Evolutionary conservation across 176 grass and related monocot genomes (phyloP).

Genomic region (Bolboschoenus planiculmis): DNA sequence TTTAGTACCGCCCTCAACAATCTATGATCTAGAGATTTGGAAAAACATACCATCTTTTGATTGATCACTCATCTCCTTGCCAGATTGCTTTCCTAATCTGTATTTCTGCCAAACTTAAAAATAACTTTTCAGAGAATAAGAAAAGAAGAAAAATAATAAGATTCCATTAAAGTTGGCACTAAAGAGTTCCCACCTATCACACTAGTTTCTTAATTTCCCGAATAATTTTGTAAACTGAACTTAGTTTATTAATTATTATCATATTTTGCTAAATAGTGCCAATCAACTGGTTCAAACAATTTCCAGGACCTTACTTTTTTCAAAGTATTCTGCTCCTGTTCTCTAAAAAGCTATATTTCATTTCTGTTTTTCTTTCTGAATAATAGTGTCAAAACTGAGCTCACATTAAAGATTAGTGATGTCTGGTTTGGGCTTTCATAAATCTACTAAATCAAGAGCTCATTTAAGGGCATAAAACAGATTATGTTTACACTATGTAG

Average conservation of each 20-base stretch:
- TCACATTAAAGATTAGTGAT: neutral
- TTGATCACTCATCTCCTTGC: conserved; percentile 71
- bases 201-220: neutral
- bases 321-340: neutral
- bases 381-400: neutral
- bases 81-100: conserved; percentile 92
- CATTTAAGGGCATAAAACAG: neutral
- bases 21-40: conserved; percentile 5
- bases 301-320: neutral
- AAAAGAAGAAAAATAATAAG: neutral
- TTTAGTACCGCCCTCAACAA: neutral
- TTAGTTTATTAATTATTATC: neutral
- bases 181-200: neutral
- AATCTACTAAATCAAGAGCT: neutral
- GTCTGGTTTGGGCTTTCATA: neutral
- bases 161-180: neutral
- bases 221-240: neutral
- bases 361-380: neutral
- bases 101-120: conserved; percentile 63
- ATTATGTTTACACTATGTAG: neutral
- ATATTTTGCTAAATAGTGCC: neutral
- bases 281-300: neutral
- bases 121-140: conserved; percentile 5
- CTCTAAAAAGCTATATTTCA: neutral
- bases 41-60: conserved; percentile 83